phyloP scores from a whole-genome alignment of 192 early-diverging fungal genomes.

The Coemansia sp. region DNA sequence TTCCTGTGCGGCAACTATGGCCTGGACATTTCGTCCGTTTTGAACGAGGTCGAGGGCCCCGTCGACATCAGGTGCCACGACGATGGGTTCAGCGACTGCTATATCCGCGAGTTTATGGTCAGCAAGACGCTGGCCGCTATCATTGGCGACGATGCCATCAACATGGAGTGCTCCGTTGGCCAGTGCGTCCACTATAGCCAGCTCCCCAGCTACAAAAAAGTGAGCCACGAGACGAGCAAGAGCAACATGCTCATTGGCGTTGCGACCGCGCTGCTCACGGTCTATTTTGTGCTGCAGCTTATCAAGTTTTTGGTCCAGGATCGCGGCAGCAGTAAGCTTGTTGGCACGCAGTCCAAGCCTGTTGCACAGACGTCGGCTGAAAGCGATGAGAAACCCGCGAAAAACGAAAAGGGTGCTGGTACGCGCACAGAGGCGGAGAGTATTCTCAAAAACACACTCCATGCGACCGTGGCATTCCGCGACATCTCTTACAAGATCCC shows the following conservation, averaged over 20 bases:
- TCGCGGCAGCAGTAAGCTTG: background rate
- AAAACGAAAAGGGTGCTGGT: background rate
- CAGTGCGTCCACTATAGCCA: slow-evolving; percentile 87
- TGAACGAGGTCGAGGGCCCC: slow-evolving; percentile 78
- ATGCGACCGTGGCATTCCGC: slow-evolving; percentile 39
- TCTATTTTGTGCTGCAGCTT: slow-evolving; percentile 31
- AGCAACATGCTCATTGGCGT: slow-evolving; percentile 30
- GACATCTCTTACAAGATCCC: slow-evolving; percentile 41
- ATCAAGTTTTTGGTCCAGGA: slow-evolving; percentile 27
- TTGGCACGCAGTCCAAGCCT: background rate
- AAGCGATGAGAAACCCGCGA: background rate
- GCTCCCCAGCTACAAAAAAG: slow-evolving; percentile 69
- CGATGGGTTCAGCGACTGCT: slow-evolving; percentile 81
- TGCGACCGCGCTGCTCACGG: slow-evolving; percentile 43
- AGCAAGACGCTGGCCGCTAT: slow-evolving; percentile 51
- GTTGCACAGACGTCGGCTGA: background rate
- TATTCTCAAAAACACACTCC: slow-evolving; percentile 21
- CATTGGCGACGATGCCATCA: slow-evolving; percentile 83
- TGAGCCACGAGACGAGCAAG: slow-evolving; percentile 28
- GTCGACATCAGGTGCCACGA: slow-evolving; percentile 65
- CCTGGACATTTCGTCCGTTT: slow-evolving; percentile 78
- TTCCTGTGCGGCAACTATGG: slow-evolving; percentile 84
- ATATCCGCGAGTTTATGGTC: slow-evolving; percentile 57
- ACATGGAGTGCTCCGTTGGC: slow-evolving; percentile 73
- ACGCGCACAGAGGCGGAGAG: slow-evolving; percentile 15